Percentiles rank a stretch among this genome's conserved stretches.
Conservation (phyloP, 2,329 filamentous ascomycete species). For the Incumbomyces delicatus region DNA sequence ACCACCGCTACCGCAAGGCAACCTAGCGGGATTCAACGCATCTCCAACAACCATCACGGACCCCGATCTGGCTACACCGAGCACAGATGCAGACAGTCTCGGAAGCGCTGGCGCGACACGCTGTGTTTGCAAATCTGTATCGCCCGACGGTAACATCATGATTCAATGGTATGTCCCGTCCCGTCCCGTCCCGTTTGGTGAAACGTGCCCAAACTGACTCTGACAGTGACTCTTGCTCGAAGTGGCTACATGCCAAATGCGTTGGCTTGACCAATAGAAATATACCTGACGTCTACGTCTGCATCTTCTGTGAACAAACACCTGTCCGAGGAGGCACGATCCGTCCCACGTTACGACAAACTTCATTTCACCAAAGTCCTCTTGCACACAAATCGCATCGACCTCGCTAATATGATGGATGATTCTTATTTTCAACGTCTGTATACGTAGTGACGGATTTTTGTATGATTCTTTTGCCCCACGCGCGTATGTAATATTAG, state of each 20-base stretch:
- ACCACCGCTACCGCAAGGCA: conserved; percentile 32
- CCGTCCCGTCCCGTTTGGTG: conserved; percentile 8
- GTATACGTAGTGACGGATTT: too few species aligned
- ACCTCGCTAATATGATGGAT: background rate
- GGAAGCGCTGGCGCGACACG: conserved; percentile 43
- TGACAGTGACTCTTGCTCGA: conserved; percentile 49
- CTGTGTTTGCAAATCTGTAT: conserved; percentile 46
- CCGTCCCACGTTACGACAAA: conserved; percentile 9
- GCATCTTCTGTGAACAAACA: conserved; percentile 40
- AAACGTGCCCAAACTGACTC: background rate
- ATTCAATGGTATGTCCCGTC: conserved; percentile 43
- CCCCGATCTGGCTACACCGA: conserved; percentile 42
- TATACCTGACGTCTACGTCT: conserved; percentile 40
- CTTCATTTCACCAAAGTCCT: conserved; percentile 15
- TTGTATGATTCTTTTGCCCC: too few species aligned
- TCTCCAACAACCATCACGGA: conserved; percentile 45
- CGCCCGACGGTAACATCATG: conserved; percentile 47
- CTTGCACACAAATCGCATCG: conserved; percentile 18
- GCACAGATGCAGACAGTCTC: conserved; percentile 43
- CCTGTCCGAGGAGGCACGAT: conserved; percentile 28
- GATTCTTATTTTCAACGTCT: too few species aligned
- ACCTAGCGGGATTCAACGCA: conserved; percentile 30
- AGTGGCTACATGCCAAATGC: conserved; percentile 52
- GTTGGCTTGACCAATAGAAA: conserved; percentile 43
- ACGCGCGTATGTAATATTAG: too few species aligned